Evolutionary conservation across 441 rosid genomes (phyloP), one percentile per base, ranked within the genome.

Genomic region (Francoa sonchifolia): DNA sequence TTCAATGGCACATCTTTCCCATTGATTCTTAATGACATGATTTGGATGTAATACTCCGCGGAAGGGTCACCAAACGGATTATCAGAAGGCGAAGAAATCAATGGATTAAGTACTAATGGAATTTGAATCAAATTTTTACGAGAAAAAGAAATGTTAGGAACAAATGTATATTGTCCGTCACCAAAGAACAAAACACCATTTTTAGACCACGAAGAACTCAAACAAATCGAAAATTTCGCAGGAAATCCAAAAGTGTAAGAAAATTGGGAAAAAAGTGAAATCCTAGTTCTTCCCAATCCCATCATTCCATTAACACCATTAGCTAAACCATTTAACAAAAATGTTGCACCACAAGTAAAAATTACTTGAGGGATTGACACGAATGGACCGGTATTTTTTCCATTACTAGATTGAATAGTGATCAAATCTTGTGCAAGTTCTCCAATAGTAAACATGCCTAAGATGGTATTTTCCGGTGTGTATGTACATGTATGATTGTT

Each of bases 401-500:
- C 55, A 38, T 6, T 41, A 2, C 44, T 48, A 18, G 73, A 47
- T 4, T 51, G 54, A 33, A 58, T 21, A 1, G 63, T 34, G 36
- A 67, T 48, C 32, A 55, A 44, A 19, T 67, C 73, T 41, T 55
- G 52, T 1, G 63, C 63, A 18, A 68, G 66, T 52, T 56, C 73
- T 1, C 53, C 52, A 30, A 50, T 50, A 25, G 59, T 58, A 0
- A 13, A 12, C 9, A 32, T 58, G 22, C 42, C 32, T 0, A 67
- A 39, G 21, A 60, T 22, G 1, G 65, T 69, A 45, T 63, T 68
- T 25, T 1, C 2, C 1, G 65, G 21, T 54, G 54, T n/a, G 5
- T 58, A 10, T 6, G 59, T 53, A 43, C 85, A 77, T 1, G 85
- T 59, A 53, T 62, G 51, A 51, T 70, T 73, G 33, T 64, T 72